These are phyloP conservation scores for Emergomyces orientalis DNA, from an alignment of 2,329 filamentous ascomycete genomes.

Conservation along the genomic window DNA sequence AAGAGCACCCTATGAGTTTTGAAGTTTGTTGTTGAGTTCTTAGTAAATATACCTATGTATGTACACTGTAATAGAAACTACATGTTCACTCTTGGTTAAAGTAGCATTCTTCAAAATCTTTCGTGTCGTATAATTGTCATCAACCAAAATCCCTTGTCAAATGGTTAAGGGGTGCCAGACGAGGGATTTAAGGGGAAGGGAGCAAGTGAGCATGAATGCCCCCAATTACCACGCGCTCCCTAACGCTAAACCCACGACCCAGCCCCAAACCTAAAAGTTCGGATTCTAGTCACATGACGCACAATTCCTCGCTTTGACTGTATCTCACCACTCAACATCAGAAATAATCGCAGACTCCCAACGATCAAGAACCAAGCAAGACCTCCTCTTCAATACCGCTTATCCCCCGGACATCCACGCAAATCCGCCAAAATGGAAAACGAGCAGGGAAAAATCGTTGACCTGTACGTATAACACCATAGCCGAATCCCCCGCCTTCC, in stretches of 20 bases:
- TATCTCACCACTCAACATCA: conserved; percentile 7
- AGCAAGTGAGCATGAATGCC: background rate
- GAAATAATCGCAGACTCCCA: conserved; percentile 10
- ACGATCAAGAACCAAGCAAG: conserved; percentile 10
- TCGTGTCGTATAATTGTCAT: background rate
- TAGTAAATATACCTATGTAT: background rate
- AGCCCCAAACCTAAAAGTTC: conserved; percentile 1
- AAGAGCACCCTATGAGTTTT: conserved; percentile 27
- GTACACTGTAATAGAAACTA: background rate
- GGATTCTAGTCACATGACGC: conserved; percentile 15
- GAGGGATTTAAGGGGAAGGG: background rate
- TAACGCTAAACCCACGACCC: background rate
- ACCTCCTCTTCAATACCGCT: conserved; percentile 13
- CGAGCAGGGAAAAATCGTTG: conserved; percentile 99
- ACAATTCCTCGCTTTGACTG: conserved; percentile 13
- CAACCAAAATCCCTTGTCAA: background rate
- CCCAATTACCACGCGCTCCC: conserved; percentile 1
- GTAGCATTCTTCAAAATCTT: background rate
- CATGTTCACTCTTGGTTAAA: background rate
- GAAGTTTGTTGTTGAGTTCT: background rate
- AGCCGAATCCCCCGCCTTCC: background rate
- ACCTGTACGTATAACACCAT: conserved; percentile 61
- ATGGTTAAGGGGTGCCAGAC: background rate
- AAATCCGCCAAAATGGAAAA: conserved; percentile 81
- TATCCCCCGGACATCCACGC: conserved; percentile 22